Evolutionary conservation across 441 rosid species (phyloP).

Genomic region (Isatis lusitanica): DNA sequence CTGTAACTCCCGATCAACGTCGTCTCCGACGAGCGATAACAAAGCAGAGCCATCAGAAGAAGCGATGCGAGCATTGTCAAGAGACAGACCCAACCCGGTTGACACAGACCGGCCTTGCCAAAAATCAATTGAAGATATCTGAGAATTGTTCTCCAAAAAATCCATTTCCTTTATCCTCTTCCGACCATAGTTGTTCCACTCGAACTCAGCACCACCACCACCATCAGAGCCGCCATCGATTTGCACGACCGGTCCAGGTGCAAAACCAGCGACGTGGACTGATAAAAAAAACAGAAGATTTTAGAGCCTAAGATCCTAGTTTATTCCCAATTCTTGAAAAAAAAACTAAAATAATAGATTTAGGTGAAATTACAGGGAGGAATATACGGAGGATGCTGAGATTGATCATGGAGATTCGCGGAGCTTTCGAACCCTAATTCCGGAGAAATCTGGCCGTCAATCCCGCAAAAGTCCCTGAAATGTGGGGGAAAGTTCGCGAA

Average conservation of each 20-base stretch:
- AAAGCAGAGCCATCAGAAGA: slow-evolving; percentile 68
- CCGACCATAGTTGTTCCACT: slow-evolving; percentile 53
- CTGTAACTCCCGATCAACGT: slow-evolving; percentile 63
- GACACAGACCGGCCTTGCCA: slow-evolving; percentile 72
- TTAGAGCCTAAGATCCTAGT: background rate
- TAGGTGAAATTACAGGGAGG: slow-evolving; percentile 61
- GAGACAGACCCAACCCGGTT: slow-evolving; percentile 84
- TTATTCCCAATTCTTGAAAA: background rate
- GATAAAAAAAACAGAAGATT: background rate
- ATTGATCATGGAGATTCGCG: slow-evolving; percentile 55
- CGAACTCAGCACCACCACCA: slow-evolving; percentile 52
- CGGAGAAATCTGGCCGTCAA: slow-evolving; percentile 58
- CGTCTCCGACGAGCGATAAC: slow-evolving; percentile 63
- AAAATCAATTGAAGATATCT: slow-evolving; percentile 74
- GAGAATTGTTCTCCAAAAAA: slow-evolving; percentile 74
- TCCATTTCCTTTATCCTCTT: slow-evolving; percentile 73
- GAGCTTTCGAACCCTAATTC: slow-evolving; percentile 43
- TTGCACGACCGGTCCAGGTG: slow-evolving; percentile 53
- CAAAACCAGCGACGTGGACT: slow-evolving; percentile 84
- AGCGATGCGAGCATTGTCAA: slow-evolving; percentile 59
- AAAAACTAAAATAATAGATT: background rate
- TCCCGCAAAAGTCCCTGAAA: slow-evolving; percentile 49
- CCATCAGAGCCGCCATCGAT: slow-evolving; percentile 59
- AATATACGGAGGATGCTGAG: slow-evolving; percentile 82
- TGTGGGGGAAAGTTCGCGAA: background rate